Evolutionary conservation across 768 basidiomycete genomes (phyloP).

Genomic region (Suillus ampliporus): DNA sequence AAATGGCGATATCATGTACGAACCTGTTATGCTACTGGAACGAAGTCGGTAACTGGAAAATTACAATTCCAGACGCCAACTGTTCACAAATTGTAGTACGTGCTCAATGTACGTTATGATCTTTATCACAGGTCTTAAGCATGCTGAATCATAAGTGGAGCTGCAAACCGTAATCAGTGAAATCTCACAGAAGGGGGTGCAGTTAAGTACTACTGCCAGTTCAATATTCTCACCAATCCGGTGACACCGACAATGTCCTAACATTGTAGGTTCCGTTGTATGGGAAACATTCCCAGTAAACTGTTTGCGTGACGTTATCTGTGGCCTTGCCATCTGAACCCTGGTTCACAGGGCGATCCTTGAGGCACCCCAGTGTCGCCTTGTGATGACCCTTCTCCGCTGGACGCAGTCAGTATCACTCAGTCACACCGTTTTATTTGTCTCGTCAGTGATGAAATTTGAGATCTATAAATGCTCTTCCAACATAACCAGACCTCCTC

Average conservation of each 20-base stretch:
- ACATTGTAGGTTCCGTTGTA: neutral
- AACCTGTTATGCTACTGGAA: neutral
- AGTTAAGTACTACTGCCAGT: neutral
- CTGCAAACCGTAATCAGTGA: neutral
- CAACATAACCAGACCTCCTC: constrained; percentile 3
- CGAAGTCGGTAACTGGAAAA: neutral
- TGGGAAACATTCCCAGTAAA: neutral
- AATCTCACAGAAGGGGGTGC: neutral
- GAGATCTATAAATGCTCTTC: constrained; percentile 8
- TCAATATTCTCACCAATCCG: neutral
- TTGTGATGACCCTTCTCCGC: neutral
- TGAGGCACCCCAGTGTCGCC: too few species aligned
- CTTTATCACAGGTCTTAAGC: neutral
- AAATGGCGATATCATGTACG: neutral
- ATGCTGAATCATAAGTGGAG: too few species aligned
- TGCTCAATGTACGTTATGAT: neutral
- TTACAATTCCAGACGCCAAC: neutral
- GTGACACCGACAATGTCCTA: neutral
- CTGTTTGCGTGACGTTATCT: neutral
- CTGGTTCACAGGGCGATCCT: constrained; percentile 2
- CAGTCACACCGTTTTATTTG: neutral
- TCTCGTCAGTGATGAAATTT: neutral
- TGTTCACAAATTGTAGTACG: neutral
- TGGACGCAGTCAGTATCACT: neutral
- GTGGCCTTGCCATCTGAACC: neutral